Evolutionary conservation across 2,329 filamentous ascomycete species (phyloP).

Genomic region (Lachnellula willkommii): DNA sequence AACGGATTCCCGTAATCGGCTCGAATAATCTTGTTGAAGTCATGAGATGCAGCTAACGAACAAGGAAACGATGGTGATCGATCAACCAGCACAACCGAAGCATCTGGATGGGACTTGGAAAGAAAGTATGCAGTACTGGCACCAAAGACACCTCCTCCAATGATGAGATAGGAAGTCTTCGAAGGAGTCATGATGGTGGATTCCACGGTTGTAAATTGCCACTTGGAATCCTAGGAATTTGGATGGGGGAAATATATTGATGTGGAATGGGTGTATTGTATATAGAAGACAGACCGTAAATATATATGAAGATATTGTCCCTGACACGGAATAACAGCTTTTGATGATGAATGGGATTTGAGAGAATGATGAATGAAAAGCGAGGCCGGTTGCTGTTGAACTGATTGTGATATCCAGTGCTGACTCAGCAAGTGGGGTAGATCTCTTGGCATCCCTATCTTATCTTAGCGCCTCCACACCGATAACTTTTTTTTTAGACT

Average conservation of each 20-base stretch:
- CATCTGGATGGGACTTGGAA: conserved; percentile 34
- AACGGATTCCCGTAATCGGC: conserved; percentile 51
- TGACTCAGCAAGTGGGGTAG: background rate
- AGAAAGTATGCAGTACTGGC: conserved; percentile 47
- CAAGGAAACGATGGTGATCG: conserved; percentile 34
- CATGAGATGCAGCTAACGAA: conserved; percentile 48
- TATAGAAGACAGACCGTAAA: too few relatives aligned
- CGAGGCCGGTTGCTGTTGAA: background rate
- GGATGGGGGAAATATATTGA: too few relatives aligned
- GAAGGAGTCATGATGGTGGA: background rate
- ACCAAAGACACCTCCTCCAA: conserved; percentile 49
- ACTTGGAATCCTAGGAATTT: background rate
- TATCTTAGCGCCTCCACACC: conserved; percentile 10
- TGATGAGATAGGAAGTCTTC: conserved; percentile 35
- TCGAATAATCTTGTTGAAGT: conserved; percentile 56
- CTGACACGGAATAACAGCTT: too few relatives aligned
- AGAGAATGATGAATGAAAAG: too few relatives aligned
- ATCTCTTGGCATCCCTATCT: background rate
- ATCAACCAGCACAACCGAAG: conserved; percentile 41
- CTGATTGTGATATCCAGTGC: background rate
- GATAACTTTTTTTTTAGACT: conserved; percentile 7
- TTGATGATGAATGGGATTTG: too few relatives aligned
- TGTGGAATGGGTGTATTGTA: too few relatives aligned
- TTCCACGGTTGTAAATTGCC: background rate
- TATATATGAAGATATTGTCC: too few relatives aligned